These are phyloP conservation scores for Nicotiana benthamiana DNA, from an alignment of 257 asterid genomes.

Conservation along the genomic window DNA sequence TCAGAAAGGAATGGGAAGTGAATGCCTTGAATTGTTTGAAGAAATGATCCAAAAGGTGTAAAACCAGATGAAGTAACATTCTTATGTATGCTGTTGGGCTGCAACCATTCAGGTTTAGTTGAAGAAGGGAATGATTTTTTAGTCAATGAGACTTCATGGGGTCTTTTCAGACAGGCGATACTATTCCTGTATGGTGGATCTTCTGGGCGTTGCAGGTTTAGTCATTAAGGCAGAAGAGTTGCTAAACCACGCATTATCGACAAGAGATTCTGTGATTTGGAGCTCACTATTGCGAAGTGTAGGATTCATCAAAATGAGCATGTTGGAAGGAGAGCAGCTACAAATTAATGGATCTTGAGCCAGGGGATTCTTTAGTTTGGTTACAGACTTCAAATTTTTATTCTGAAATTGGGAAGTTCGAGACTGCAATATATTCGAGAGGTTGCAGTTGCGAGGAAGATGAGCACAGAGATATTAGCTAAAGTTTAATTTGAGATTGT, in stretches of 20 bases:
- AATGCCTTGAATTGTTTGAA: slow-evolving; percentile 33
- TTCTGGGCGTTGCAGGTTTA: slow-evolving; percentile 54
- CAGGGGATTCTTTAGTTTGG: slow-evolving; percentile 42
- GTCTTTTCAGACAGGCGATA: slow-evolving; percentile 49
- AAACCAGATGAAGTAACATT: slow-evolving; percentile 52
- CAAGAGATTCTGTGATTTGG: slow-evolving; percentile 38
- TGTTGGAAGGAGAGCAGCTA: slow-evolving; percentile 38
- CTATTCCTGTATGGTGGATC: slow-evolving; percentile 62
- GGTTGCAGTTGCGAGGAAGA: slow-evolving; percentile 38
- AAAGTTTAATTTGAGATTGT: slow-evolving; percentile 35
- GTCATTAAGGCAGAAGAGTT: slow-evolving; percentile 37
- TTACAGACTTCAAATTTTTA: slow-evolving; percentile 44
- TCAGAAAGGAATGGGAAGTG: slow-evolving; percentile 41
- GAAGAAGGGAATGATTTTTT: slow-evolving; percentile 44
- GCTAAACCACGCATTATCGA: slow-evolving; percentile 20
- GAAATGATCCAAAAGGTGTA: slow-evolving; percentile 35
- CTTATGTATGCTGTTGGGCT: slow-evolving; percentile 47
- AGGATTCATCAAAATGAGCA: slow-evolving; percentile 34
- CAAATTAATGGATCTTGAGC: slow-evolving; percentile 38
- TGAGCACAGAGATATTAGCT: slow-evolving; percentile 42
- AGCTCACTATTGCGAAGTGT: slow-evolving; percentile 52
- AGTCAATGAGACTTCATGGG: slow-evolving; percentile 33
- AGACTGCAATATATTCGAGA: slow-evolving; percentile 26
- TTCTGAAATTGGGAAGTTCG: slow-evolving; percentile 50
- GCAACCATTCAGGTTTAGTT: slow-evolving; percentile 52